These are phyloP conservation scores for Mycena pura DNA, from an alignment of 768 basidiomycete species.

Conservation along the genomic window DNA sequence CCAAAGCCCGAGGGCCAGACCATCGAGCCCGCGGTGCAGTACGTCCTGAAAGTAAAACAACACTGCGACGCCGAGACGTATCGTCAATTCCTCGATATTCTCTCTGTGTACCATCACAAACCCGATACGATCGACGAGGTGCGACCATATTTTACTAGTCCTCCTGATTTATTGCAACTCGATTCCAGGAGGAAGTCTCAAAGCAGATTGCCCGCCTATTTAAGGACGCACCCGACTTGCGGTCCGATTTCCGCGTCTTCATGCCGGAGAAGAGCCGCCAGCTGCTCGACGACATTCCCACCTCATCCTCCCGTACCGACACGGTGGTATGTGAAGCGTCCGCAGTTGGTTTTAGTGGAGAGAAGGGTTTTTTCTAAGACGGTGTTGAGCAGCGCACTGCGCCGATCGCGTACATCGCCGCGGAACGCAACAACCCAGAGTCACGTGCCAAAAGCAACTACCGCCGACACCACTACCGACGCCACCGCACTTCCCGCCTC, in stretches of 20 bases:
- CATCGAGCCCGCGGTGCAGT: slow-evolving; percentile 85
- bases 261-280: no score
- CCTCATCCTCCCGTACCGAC: no score
- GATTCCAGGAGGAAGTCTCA: slow-evolving; percentile 65
- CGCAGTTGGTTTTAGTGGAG: no score
- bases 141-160: slow-evolving; percentile 21
- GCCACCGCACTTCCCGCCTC: no score
- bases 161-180: slow-evolving; percentile 22
- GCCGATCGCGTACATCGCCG: no score
- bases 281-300: no score
- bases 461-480: no score
- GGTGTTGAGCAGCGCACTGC: no score
- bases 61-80: slow-evolving; percentile 91
- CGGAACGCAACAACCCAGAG: no score
- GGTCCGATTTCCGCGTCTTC: slow-evolving; percentile 76
- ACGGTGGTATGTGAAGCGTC: no score
- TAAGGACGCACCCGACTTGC: slow-evolving; percentile 76
- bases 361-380: no score
- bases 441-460: no score
- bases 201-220: slow-evolving; percentile 71
- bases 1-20: slow-evolving; percentile 47
- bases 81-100: slow-evolving; percentile 75
- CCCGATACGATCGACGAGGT: slow-evolving; percentile 69
- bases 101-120: slow-evolving; percentile 66
- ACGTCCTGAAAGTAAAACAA: slow-evolving; percentile 95